Conservation (phyloP, 1,284 basidiomycete species). For the Salmacisia buchloeana region DNA sequence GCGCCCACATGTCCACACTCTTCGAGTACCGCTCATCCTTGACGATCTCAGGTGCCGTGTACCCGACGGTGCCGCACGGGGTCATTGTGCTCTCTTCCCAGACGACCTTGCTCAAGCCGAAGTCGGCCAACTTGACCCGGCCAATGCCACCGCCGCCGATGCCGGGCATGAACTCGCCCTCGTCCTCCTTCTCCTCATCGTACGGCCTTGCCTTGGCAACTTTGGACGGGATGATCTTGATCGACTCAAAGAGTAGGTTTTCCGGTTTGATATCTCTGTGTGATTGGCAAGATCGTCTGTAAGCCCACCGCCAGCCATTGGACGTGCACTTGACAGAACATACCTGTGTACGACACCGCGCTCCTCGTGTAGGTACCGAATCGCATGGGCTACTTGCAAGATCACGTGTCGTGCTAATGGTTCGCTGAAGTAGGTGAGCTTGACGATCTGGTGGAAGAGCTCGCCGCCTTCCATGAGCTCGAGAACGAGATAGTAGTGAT, state of each 20-base stretch:
- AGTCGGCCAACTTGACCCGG: conserved; percentile 97
- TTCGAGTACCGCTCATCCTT: conserved; percentile 98
- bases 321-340: conserved; percentile 13
- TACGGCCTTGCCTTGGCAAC: conserved; percentile 73
- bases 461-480: conserved; percentile 82
- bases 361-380: conserved; percentile 94
- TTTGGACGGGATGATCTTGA: conserved; percentile 85
- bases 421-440: conserved; percentile 97
- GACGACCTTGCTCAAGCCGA: conserved; percentile 94
- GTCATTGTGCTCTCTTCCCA: conserved; percentile 99
- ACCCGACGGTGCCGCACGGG: conserved; percentile 97
- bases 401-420: conserved; percentile 72
- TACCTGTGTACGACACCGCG: conserved; percentile 89
- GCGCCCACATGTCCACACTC: conserved; percentile 99
- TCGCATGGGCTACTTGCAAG: conserved; percentile 89
- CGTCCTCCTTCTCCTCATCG: conserved; percentile 97
- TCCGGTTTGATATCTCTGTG: conserved; percentile 91
- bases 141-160: conserved; percentile 96
- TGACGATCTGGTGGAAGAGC: conserved; percentile 98
- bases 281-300: not conserved
- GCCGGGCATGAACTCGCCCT: conserved; percentile 87
- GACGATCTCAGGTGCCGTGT: conserved; percentile 98
- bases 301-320: not conserved
- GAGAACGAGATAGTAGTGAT: conserved; percentile 89
- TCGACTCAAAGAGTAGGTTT: conserved; percentile 89